These are phyloP conservation scores for Phaseolus coccineus DNA, from an alignment of 331 rosid genomes.

Conservation along the genomic window DNA sequence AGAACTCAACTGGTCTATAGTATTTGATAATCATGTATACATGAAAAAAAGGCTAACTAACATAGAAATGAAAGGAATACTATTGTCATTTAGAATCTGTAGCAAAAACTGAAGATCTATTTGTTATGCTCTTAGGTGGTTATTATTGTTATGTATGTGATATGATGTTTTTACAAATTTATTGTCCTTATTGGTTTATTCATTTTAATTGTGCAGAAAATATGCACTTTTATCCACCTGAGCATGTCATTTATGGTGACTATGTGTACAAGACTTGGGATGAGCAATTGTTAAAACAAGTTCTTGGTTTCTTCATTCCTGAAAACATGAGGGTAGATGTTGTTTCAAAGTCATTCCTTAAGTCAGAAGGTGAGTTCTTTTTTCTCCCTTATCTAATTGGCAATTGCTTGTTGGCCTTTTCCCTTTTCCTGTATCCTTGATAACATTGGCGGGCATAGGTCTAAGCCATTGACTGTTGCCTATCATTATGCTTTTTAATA, in stretches of 20 bases:
- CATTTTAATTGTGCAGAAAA: slow-evolving; percentile 67
- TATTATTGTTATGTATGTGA: slow-evolving; percentile 33
- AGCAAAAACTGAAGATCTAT: slow-evolving; percentile 16
- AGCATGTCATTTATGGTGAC: slow-evolving; percentile 89
- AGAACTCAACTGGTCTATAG: slow-evolving; percentile 11
- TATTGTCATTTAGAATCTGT: neutral
- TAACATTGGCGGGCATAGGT: slow-evolving; percentile 33
- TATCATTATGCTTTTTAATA: neutral
- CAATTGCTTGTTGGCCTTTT: slow-evolving; percentile 15
- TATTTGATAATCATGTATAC: neutral
- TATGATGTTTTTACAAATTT: slow-evolving; percentile 22
- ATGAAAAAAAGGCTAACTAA: neutral
- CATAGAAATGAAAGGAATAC: neutral
- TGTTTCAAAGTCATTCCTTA: slow-evolving; percentile 68
- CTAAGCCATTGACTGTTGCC: neutral
- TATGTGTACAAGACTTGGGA: slow-evolving; percentile 88
- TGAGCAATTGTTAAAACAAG: slow-evolving; percentile 63
- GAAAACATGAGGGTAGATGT: slow-evolving; percentile 95
- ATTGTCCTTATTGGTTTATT: slow-evolving; percentile 20
- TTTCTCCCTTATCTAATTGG: slow-evolving; percentile 34
- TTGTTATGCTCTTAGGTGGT: slow-evolving; percentile 21
- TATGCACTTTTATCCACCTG: slow-evolving; percentile 72
- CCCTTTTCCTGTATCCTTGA: slow-evolving; percentile 30
- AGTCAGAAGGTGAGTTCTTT: slow-evolving; percentile 64
- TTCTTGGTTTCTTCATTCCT: slow-evolving; percentile 85